These are phyloP conservation scores for Lolium rigidum DNA, from an alignment of 176 grass and related monocot genomes.

Conservation along the genomic window DNA sequence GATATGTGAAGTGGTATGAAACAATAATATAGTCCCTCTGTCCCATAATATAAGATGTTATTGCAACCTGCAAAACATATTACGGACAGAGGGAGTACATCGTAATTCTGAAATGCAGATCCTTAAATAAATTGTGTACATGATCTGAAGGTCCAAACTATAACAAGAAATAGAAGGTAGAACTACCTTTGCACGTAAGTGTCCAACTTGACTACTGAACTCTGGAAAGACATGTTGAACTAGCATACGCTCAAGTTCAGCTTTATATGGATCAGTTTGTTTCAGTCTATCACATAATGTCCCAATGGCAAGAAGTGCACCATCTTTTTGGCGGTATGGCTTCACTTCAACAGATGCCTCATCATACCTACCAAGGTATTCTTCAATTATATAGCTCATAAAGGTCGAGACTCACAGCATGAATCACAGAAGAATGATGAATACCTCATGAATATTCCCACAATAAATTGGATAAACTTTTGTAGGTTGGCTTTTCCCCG, in stretches of 20 bases:
- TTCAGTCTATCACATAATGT: constrained; percentile 94
- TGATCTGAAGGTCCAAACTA: constrained; percentile 22
- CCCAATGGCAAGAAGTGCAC: constrained; percentile 96
- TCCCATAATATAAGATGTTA: too few species aligned
- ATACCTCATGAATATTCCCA: constrained; percentile 84
- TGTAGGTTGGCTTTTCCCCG: constrained; percentile 81
- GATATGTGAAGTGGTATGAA: neutral
- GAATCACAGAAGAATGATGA: constrained; percentile 15
- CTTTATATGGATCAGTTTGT: constrained; percentile 89
- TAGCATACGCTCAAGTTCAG: constrained; percentile 84
- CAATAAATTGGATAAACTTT: constrained; percentile 91
- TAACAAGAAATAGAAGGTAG: constrained; percentile 2
- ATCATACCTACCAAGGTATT: constrained; percentile 58
- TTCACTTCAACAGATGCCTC: constrained; percentile 71
- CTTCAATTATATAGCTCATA: constrained; percentile 40
- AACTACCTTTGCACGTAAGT: constrained; percentile 86
- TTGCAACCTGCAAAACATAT: too few species aligned
- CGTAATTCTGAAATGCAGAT: neutral
- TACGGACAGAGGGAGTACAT: too few species aligned
- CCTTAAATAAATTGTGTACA: neutral
- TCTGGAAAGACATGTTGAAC: constrained; percentile 94
- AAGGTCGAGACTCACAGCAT: constrained; percentile 15
- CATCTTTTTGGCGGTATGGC: constrained; percentile 93
- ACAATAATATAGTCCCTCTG: too few species aligned
- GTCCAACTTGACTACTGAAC: constrained; percentile 72